phyloP scores from a whole-genome alignment of 2,329 filamentous ascomycete species.

The Ceratocystis papillata region DNA sequence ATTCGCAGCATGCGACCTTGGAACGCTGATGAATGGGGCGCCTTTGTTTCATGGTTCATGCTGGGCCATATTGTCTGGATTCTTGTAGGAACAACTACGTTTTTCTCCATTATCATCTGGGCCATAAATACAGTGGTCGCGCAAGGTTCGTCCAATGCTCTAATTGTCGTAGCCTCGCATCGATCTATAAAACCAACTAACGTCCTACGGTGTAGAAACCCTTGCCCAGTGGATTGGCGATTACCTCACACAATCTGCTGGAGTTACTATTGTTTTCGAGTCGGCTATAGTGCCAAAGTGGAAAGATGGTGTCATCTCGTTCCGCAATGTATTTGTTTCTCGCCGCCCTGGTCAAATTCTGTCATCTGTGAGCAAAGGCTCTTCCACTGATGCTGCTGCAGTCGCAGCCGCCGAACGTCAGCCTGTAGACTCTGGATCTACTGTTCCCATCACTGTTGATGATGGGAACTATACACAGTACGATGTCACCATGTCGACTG shows the following conservation, averaged over 20 bases:
- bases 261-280: slow-evolving; percentile 89
- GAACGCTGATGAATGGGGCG: slow-evolving; percentile 92
- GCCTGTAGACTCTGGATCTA: slow-evolving; percentile 35
- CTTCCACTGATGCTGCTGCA: slow-evolving; percentile 70
- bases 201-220: slow-evolving; percentile 53
- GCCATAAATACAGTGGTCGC: slow-evolving; percentile 93
- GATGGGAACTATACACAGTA: slow-evolving; percentile 98
- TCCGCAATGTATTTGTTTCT: slow-evolving; percentile 93
- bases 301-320: slow-evolving; percentile 89
- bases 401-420: slow-evolving; percentile 65
- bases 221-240: slow-evolving; percentile 88
- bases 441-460: slow-evolving; percentile 47
- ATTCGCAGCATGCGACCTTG: slow-evolving; percentile 89
- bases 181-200: background rate
- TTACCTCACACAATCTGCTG: slow-evolving; percentile 87
- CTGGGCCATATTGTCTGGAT: slow-evolving; percentile 92
- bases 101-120: slow-evolving; percentile 83
- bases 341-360: slow-evolving; percentile 71
- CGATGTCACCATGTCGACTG: slow-evolving; percentile 84
- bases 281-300: slow-evolving; percentile 95
- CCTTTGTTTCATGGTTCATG: slow-evolving; percentile 87
- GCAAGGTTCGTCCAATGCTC: slow-evolving; percentile 51
- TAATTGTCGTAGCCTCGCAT: background rate
- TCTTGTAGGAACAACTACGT: slow-evolving; percentile 91
- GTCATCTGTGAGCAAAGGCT: slow-evolving; percentile 84